phyloP scores from a whole-genome alignment of 192 early-diverging fungal genomes.

The Dissophora ornata region DNA sequence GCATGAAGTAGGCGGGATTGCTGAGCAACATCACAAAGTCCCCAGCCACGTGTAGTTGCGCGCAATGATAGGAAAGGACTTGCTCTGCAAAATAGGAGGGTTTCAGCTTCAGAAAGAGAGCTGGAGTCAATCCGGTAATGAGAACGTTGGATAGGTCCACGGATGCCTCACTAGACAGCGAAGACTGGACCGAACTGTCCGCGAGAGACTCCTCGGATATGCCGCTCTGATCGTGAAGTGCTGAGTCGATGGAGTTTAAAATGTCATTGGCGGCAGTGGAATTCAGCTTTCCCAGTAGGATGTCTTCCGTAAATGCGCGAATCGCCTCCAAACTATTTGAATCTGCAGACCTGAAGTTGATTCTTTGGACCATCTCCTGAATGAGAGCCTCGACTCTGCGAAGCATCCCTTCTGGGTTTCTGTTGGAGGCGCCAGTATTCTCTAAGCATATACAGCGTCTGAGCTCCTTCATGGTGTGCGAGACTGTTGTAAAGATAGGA shows the following conservation, averaged over 20 bases:
- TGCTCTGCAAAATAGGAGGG: conserved; percentile 74
- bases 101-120: conserved; percentile 68
- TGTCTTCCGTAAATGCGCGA: conserved; percentile 3
- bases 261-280: neutral
- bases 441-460: conserved; percentile 20
- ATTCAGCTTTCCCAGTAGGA: conserved; percentile 2
- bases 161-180: conserved; percentile 5
- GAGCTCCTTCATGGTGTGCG: conserved; percentile 26
- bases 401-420: neutral
- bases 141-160: conserved; percentile 62
- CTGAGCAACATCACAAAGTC: conserved; percentile 5
- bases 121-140: conserved; percentile 71
- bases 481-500: conserved; percentile 47
- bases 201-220: neutral
- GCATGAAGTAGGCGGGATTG: conserved; percentile 45
- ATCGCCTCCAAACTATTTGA: conserved; percentile 3
- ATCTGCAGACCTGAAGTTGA: neutral
- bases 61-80: conserved; percentile 73
- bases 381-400: conserved; percentile 5
- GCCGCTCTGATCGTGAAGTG: neutral
- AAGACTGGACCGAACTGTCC: neutral
- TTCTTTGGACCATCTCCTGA: conserved; percentile 16
- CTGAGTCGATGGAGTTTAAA: conserved; percentile 1
- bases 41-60: conserved; percentile 24
- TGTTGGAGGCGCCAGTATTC: neutral